A percentile compares a stretch with the other conserved stretches of the same genome.
These are phyloP conservation scores for Suillus ampliporus DNA, from an alignment of 768 basidiomycete genomes.

Conservation along the genomic window DNA sequence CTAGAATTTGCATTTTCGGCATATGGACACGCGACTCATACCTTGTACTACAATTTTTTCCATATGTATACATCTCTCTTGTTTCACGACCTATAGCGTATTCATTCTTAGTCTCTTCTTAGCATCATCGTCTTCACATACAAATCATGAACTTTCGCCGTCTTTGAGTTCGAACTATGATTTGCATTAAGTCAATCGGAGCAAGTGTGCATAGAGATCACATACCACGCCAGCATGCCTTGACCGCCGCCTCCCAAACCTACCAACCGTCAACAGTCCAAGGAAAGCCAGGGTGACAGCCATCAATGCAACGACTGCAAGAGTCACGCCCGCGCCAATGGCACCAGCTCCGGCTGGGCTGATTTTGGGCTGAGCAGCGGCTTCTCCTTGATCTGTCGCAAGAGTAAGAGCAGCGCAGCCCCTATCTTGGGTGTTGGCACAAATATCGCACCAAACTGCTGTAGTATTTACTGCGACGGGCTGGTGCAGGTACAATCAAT, in stretches of 20 bases:
- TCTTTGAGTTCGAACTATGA: slow-evolving; percentile 29
- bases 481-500: slow-evolving; percentile 33
- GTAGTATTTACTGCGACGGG: slow-evolving; percentile 57
- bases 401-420: slow-evolving; percentile 57
- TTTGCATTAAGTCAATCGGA: slow-evolving; percentile 10
- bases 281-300: slow-evolving; percentile 46
- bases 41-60: slow-evolving; percentile 24
- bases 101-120: slow-evolving; percentile 23
- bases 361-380: slow-evolving; percentile 46
- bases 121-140: background rate
- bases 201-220: slow-evolving; percentile 1
- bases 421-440: slow-evolving; percentile 59
- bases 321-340: slow-evolving; percentile 63
- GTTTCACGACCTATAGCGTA: slow-evolving; percentile 15
- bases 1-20: slow-evolving; percentile 18
- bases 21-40: slow-evolving; percentile 1
- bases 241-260: slow-evolving; percentile 13
- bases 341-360: slow-evolving; percentile 69
- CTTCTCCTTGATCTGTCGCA: slow-evolving; percentile 29
- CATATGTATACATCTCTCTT: slow-evolving; percentile 20
- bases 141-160: background rate
- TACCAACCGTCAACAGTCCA: slow-evolving; percentile 41
- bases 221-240: slow-evolving; percentile 19
- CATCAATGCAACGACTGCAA: slow-evolving; percentile 47
- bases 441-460: slow-evolving; percentile 62